Evolutionary conservation across 345 rosid genomes (phyloP).

Genomic region (Hypericum perforatum): DNA sequence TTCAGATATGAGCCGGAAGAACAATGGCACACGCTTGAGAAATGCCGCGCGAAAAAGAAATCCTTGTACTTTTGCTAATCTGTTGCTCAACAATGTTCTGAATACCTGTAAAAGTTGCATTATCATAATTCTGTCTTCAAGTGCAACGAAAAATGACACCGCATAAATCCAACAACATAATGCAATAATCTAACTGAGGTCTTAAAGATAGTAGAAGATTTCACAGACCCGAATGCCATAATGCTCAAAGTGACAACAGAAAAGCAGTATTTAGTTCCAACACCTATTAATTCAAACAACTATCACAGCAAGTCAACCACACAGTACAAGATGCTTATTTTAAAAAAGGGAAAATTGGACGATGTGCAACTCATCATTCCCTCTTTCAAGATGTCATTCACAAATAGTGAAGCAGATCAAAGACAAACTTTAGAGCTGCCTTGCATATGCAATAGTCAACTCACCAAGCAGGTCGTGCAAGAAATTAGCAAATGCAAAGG

Average conservation of each 20-base stretch:
- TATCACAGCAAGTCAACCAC: too few relatives aligned
- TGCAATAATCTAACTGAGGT: neutral
- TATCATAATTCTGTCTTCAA: neutral
- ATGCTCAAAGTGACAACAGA: neutral
- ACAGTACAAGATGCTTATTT: too few relatives aligned
- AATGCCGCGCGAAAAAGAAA: slow-evolving; percentile 94
- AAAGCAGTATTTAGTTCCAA: neutral
- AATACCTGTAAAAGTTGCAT: slow-evolving; percentile 48
- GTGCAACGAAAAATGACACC: neutral
- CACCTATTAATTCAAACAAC: too few relatives aligned
- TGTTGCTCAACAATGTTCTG: slow-evolving; percentile 81
- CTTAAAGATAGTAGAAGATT: neutral
- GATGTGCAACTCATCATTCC: too few relatives aligned
- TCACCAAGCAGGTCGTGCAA: neutral
- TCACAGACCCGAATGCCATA: neutral
- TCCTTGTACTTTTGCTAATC: slow-evolving; percentile 97
- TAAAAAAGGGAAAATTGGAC: too few relatives aligned
- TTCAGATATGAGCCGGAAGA: slow-evolving; percentile 79
- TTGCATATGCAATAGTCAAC: too few relatives aligned
- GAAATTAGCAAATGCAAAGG: neutral
- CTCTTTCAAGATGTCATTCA: too few relatives aligned
- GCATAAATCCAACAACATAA: neutral
- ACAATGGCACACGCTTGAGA: slow-evolving; percentile 77
- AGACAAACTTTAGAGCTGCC: too few relatives aligned
- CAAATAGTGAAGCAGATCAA: too few relatives aligned